Base-by-base conservation (phyloP, 495 filamentous ascomycete genomes). In the Amorphotheca resinae region DNA sequence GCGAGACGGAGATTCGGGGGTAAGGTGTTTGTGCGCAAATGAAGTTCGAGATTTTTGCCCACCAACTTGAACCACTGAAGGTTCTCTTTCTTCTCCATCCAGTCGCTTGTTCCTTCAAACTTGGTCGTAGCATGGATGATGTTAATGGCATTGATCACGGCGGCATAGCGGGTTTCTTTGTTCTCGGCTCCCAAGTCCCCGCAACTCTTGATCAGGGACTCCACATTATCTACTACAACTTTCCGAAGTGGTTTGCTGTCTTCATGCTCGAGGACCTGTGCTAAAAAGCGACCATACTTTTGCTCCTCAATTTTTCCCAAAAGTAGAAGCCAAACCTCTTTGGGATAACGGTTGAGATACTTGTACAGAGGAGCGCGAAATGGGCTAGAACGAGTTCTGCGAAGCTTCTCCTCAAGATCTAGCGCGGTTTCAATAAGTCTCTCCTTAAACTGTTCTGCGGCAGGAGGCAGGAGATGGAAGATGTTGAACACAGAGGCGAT, bases 401-500 rank as follows among this genome's bases (percentile, higher is more conserved):
- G 76, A 20, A 99, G 66, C 41, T 82, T 82, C 31, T 80, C 72
- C 57, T 99, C 91, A 0, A 99, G 73, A 26, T 89, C 82, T 47
- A 96, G 64, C 12, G 93, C 87, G 34, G 82, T 87, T 52, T 91
- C 80, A 41, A 96, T 79, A 15, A 96, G 73, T 23, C 80, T 72
- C 34, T 87, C 82, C 64, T 96, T 87, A 60, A 96, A 99, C 9
- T 82, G 74, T 31, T 84, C 82, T 9, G 91, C 91, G 8, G 87
- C 84, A 0, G 86, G 71, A 0, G 91, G 91, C 1, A 99, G 65
- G 6, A 96, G 75, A 55, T 99, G 88, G 62, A 96, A 99, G 39
- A 96, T 87, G 53, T 95, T 88, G 55, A 99, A 81, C 16, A 94
- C 89, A 0, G 88, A 83, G 3, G 86, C 80, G 38, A 96, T 83